Evolutionary conservation across 2,329 filamentous ascomycete genomes (phyloP), one percentile per base, ranked within the genome.

Genomic region (Aspergillus sp.): DNA sequence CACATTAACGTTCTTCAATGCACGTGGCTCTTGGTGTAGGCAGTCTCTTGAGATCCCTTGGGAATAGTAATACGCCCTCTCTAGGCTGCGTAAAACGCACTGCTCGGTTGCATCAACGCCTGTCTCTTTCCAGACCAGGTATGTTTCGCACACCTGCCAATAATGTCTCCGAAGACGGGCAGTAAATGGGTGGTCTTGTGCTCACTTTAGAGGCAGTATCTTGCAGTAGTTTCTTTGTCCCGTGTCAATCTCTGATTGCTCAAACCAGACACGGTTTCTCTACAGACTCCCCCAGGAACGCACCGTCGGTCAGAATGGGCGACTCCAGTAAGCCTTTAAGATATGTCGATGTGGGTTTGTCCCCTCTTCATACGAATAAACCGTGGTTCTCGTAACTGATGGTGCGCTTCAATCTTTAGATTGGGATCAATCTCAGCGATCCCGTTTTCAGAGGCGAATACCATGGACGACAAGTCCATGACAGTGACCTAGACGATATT

Each of bases 341-440:
- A 75, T 81, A 81, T 71, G 78, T 79, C 50, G 79, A 81, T 74
- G 79, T 81, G 68, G 52, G 78, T 76, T 55, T 49, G 20, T 5
- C 22, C 31, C 46, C 4, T 29, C 12, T 52, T 49, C 4, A 52
- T 46, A 55, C 16, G 24, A n/a, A 42, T 14, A 5, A 7, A 0
- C 14, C 7, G 4, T 2, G 4, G 29, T 26, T 5, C 12, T 46
- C 32, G 39, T 54, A 54, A 46, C 66, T 71, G 52, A 71, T 58
- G 47, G 24, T 24, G 24, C 26, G 20, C 14, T 18, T 26, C 18
- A 51, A 54, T 50, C 55, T 63, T 42, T 67, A 89, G 85, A 85
- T 99, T 71, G 95, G 94, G 59, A 97, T 99, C 82, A 99, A 99
- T 76, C 85, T 99, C 57, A 90, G 93, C 55, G 95, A 99, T 71